Evolutionary conservation across 805 yeast species (phyloP).

Genomic region (Kodamaea neixiangensis): DNA sequence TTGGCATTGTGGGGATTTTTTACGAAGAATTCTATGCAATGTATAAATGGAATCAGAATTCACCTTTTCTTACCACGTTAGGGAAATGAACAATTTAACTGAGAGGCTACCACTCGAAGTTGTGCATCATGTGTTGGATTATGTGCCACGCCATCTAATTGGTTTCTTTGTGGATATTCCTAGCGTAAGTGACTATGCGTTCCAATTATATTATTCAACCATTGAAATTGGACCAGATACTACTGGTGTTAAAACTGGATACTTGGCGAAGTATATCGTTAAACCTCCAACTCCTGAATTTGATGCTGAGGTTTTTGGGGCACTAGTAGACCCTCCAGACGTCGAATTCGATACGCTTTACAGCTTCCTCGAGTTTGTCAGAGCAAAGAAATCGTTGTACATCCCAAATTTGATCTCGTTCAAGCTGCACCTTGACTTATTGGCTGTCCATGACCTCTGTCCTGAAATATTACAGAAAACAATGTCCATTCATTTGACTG

Average conservation of each 20-base stretch:
- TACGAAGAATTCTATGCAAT: too few relatives aligned
- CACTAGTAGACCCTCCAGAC: too few relatives aligned
- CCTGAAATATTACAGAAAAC: neutral
- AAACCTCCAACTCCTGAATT: neutral
- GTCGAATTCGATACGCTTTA: too few relatives aligned
- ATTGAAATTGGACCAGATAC: neutral
- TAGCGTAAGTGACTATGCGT: neutral
- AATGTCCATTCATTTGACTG: neutral
- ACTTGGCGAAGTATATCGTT: neutral
- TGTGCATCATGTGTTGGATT: neutral
- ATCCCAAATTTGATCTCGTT: too few relatives aligned
- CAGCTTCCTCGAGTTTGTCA: neutral
- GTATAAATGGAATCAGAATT: too few relatives aligned
- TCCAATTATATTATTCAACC: neutral
- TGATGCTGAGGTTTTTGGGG: too few relatives aligned
- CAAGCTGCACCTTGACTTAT: neutral
- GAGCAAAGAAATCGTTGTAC: too few relatives aligned
- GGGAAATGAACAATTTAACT: neutral
- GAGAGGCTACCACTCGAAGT: neutral
- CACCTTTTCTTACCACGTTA: too few relatives aligned
- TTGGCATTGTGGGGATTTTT: too few relatives aligned
- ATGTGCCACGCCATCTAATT: neutral
- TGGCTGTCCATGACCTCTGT: neutral
- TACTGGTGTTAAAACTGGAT: neutral
- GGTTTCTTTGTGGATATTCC: neutral